phyloP scores from a whole-genome alignment of 306 rosid genomes.

The Echinosophora koreensis region DNA sequence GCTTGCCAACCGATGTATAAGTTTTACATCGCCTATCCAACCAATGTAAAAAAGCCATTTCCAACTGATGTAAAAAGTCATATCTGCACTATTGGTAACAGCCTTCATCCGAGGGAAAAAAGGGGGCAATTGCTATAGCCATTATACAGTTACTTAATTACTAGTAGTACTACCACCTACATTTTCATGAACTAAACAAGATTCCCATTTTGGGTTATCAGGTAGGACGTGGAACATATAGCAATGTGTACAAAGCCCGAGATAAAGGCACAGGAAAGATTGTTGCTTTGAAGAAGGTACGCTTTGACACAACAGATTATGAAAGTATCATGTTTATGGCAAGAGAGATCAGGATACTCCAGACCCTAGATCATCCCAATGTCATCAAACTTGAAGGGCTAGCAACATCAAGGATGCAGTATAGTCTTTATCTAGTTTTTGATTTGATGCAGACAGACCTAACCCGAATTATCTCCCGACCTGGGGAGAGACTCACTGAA shows the following conservation, averaged over 20 bases:
- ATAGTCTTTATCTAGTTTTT: slow-evolving; percentile 72
- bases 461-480: slow-evolving; percentile 60
- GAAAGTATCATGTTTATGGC: slow-evolving; percentile 82
- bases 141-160: not conserved
- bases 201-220: slow-evolving; percentile 40
- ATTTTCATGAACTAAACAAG: not conserved
- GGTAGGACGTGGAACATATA: slow-evolving; percentile 81
- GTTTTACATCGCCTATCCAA: too few species aligned
- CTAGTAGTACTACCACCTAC: not conserved
- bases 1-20: too few species aligned
- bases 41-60: too few species aligned
- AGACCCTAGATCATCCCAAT: slow-evolving; percentile 71
- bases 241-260: slow-evolving; percentile 80
- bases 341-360: slow-evolving; percentile 69
- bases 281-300: slow-evolving; percentile 83
- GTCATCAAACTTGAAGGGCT: slow-evolving; percentile 75
- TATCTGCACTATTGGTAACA: too few species aligned
- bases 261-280: slow-evolving; percentile 64
- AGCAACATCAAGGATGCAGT: slow-evolving; percentile 80
- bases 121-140: not conserved
- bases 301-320: slow-evolving; percentile 73
- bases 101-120: too few species aligned
- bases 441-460: slow-evolving; percentile 66
- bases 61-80: too few species aligned
- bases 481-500: slow-evolving; percentile 60